These are phyloP conservation scores for Backusella macrospora DNA, from an alignment of 192 early-diverging fungal species.

Conservation along the genomic window DNA sequence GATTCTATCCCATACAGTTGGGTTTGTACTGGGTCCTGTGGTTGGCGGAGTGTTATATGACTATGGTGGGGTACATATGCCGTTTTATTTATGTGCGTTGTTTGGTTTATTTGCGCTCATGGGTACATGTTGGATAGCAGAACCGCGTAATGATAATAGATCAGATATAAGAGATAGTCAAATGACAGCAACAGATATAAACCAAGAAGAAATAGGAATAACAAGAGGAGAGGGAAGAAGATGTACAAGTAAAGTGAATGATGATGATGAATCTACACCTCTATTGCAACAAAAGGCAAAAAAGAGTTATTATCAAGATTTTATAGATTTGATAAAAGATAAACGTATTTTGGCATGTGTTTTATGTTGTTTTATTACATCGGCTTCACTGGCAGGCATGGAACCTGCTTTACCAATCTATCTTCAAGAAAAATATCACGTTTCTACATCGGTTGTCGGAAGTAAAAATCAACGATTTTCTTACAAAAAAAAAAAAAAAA, in stretches of 20 bases:
- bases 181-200: not conserved
- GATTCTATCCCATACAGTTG: slow-evolving; percentile 66
- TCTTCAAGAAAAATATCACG: slow-evolving; percentile 42
- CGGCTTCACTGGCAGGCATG: slow-evolving; percentile 49
- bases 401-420: slow-evolving; percentile 58
- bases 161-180: not conserved
- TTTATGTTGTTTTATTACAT: slow-evolving; percentile 43
- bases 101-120: slow-evolving; percentile 60
- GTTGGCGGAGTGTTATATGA: slow-evolving; percentile 66
- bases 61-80: slow-evolving; percentile 64
- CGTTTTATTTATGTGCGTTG: slow-evolving; percentile 68
- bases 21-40: slow-evolving; percentile 66
- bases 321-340: slow-evolving; percentile 40
- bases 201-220: not conserved
- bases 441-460: slow-evolving; percentile 40
- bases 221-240: no score
- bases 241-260: not conserved
- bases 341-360: slow-evolving; percentile 47
- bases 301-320: not conserved
- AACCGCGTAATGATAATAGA: slow-evolving; percentile 42
- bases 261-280: not conserved
- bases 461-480: no score
- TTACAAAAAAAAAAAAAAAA: not conserved
- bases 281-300: not conserved
- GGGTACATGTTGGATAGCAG: slow-evolving; percentile 59